Percentiles rank a stretch among this genome's conserved stretches.
phyloP scores from a whole-genome alignment of 306 rosid species.

The Sicyos baderoa region DNA sequence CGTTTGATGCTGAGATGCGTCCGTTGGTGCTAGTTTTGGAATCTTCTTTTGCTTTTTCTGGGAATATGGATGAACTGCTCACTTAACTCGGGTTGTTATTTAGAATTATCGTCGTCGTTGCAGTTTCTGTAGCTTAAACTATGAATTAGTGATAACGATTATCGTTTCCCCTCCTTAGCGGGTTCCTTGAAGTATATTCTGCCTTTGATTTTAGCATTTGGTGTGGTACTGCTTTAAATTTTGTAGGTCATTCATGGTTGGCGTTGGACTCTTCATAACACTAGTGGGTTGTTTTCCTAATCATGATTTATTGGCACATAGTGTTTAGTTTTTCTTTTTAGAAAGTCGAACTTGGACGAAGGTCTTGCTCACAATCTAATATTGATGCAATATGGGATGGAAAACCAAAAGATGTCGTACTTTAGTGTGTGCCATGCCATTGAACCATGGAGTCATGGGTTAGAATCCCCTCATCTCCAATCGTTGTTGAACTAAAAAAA shows the following conservation, averaged over 20 bases:
- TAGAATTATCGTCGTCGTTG: neutral
- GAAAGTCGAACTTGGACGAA: neutral
- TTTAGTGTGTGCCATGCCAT: neutral
- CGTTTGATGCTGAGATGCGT: slow-evolving; percentile 4
- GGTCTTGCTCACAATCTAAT: neutral
- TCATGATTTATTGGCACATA: neutral
- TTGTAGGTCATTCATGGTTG: neutral
- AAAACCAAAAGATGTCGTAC: no score
- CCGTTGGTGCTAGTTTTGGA: neutral
- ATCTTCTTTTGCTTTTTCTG: neutral
- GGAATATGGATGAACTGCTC: neutral
- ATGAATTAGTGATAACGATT: neutral
- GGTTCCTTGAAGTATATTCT: neutral
- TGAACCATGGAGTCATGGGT: no score
- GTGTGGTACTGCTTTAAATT: neutral
- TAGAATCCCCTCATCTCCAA: no score
- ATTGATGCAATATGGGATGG: neutral
- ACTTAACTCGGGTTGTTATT: neutral
- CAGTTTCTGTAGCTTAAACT: neutral
- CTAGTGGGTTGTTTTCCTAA: slow-evolving; percentile 1
- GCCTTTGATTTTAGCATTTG: neutral
- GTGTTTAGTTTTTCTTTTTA: neutral
- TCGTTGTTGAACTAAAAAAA: no score
- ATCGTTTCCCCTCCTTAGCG: neutral
- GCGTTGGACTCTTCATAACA: neutral